Evolutionary conservation across 2,329 filamentous ascomycete genomes (phyloP).

Genomic region (Xenoacremonium recifei): DNA sequence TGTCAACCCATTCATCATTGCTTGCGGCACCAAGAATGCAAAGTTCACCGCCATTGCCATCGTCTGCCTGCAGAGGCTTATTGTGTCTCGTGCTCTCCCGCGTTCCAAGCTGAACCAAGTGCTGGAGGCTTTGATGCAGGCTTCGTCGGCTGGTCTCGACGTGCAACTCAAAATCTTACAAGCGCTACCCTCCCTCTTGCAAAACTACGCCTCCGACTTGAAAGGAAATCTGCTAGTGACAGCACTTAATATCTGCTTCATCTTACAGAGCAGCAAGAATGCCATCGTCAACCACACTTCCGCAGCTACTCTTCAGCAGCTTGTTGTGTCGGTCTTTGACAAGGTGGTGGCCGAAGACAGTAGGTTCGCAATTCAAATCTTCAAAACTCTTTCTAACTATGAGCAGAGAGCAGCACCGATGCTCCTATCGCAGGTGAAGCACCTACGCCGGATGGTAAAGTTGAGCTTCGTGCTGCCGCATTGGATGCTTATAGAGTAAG

Average conservation of each 20-base stretch:
- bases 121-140: slow-evolving; percentile 83
- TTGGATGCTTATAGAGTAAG: slow-evolving; percentile 77
- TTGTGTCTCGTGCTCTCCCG: slow-evolving; percentile 78
- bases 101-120: slow-evolving; percentile 79
- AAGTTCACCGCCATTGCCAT: slow-evolving; percentile 89
- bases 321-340: slow-evolving; percentile 90
- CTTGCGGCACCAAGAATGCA: slow-evolving; percentile 84
- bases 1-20: slow-evolving; percentile 89
- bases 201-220: slow-evolving; percentile 84
- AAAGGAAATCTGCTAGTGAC: slow-evolving; percentile 78
- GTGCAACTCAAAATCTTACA: slow-evolving; percentile 96
- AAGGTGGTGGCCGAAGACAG: slow-evolving; percentile 82
- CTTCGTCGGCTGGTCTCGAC: slow-evolving; percentile 76
- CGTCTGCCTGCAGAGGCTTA: slow-evolving; percentile 83
- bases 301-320: slow-evolving; percentile 91
- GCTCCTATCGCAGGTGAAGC: slow-evolving; percentile 64
- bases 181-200: slow-evolving; percentile 81
- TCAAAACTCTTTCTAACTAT: slow-evolving; percentile 15
- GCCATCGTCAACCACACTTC: slow-evolving; percentile 93
- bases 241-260: slow-evolving; percentile 86
- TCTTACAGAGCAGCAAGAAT: slow-evolving; percentile 88
- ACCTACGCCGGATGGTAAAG: slow-evolving; percentile 60
- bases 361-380: slow-evolving; percentile 39
- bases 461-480: slow-evolving; percentile 71
- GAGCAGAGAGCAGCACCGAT: slow-evolving; percentile 44